Evolutionary conservation across 768 basidiomycete species (phyloP), one percentile per base, ranked within the genome.

Genomic region (Hygrocybe coccinea): DNA sequence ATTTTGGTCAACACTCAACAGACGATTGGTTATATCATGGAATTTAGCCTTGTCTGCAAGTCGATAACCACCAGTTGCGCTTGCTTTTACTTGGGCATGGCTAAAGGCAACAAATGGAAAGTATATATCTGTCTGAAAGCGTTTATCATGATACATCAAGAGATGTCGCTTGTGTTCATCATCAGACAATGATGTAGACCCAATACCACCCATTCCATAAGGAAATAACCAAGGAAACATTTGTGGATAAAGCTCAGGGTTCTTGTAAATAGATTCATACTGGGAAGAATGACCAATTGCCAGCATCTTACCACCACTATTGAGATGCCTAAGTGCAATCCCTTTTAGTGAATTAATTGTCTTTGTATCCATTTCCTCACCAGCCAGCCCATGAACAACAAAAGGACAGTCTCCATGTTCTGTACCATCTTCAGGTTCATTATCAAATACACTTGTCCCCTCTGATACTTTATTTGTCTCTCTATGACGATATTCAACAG

Each of bases 211-310:
- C 2, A 63, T 25, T 0, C 74, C 73, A 58, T 74, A 74, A 1
- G 72, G 73, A 60, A 69, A 76, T 0, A 74, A 52, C 71, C 72
- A 74, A 1, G 74, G 74, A 52, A 71, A 73, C 66, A 72, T 70
- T 17, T 62, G 59, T 1, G 74, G 69, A 64, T 70, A 76, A 5
- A 74, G 55, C 6, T 61, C 50, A 1, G 69, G 62, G 51, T 78
- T 74, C 3, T 69, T 49, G 22, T 60, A 69, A 8, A 64, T 61
- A 5, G 64, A 60, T 15, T 65, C 52, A 5, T 67, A 61, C 1
- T 50, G 6, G 0, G 33, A 21, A 2, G 29, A 34, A 39, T 64
- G 62, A 5, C 64, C 67, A 17, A 68, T 56, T 0, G 21, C 60
- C 5, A 75, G 50, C 0, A 65, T 55, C 12, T 56, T 55, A 1